These are phyloP conservation scores for Ulmus americana DNA, from an alignment of 331 rosid species.

Conservation along the genomic window DNA sequence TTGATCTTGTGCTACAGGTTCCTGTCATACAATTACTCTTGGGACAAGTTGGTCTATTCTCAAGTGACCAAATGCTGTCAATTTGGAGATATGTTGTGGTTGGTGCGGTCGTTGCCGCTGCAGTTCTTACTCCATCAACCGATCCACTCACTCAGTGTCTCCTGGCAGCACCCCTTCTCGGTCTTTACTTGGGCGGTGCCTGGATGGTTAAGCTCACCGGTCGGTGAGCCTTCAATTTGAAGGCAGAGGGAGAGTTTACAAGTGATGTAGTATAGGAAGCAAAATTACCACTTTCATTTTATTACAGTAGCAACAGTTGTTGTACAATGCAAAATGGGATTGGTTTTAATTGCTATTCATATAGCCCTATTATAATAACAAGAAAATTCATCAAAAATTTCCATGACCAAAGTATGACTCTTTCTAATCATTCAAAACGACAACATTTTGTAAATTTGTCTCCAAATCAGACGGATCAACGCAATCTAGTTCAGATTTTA, in stretches of 20 bases:
- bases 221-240: constrained; percentile 34
- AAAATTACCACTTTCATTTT: neutral
- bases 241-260: neutral
- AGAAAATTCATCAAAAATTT: neutral
- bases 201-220: constrained; percentile 83
- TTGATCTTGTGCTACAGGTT: constrained; percentile 40
- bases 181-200: constrained; percentile 89
- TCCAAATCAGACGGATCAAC: constrained; percentile 36
- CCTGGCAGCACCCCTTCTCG: constrained; percentile 72
- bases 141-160: constrained; percentile 90
- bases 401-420: too few species aligned
- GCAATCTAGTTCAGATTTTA: constrained; percentile 37
- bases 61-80: constrained; percentile 91
- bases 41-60: constrained; percentile 74
- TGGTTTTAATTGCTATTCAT: neutral
- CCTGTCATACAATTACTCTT: constrained; percentile 76
- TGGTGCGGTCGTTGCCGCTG: constrained; percentile 87
- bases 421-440: constrained; percentile 32
- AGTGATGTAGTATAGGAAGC: constrained; percentile 26
- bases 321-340: neutral
- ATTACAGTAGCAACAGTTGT: neutral
- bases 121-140: constrained; percentile 76
- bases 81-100: constrained; percentile 95
- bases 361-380: neutral
- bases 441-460: constrained; percentile 40